These are phyloP conservation scores for Ramaria rubella DNA, from an alignment of 768 basidiomycete genomes.

Conservation along the genomic window DNA sequence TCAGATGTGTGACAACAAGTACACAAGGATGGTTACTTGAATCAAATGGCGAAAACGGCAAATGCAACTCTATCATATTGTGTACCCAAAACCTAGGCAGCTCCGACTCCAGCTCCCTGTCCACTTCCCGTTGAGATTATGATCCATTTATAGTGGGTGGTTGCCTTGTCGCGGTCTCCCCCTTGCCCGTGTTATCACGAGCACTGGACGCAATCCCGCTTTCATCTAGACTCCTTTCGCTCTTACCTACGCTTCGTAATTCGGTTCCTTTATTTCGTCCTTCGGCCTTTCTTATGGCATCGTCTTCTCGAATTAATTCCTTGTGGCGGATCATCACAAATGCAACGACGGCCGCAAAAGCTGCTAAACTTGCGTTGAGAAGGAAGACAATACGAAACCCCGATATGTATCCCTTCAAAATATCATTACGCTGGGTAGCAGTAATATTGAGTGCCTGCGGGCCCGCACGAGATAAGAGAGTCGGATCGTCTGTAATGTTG, in stretches of 20 bases:
- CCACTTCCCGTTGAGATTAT: too few relatives aligned
- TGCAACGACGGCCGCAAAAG: constrained; percentile 47
- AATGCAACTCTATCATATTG: too few relatives aligned
- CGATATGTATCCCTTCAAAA: constrained; percentile 46
- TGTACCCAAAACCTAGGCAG: too few relatives aligned
- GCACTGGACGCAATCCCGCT: too few relatives aligned
- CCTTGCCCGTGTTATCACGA: too few relatives aligned
- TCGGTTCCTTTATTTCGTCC: constrained; percentile 16
- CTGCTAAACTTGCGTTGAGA: constrained; percentile 50
- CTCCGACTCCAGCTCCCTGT: too few relatives aligned
- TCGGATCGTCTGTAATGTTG: constrained; percentile 44
- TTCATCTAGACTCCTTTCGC: too few relatives aligned
- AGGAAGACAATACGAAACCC: constrained; percentile 59
- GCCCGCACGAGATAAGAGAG: constrained; percentile 19
- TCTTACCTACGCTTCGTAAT: background rate
- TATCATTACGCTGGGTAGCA: constrained; percentile 27
- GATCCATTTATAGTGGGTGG: too few relatives aligned
- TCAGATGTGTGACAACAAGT: too few relatives aligned
- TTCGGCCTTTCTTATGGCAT: constrained; percentile 36
- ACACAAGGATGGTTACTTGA: too few relatives aligned
- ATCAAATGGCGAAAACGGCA: too few relatives aligned
- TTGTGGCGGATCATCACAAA: constrained; percentile 56
- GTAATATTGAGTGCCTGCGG: constrained; percentile 30
- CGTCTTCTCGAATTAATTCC: constrained; percentile 52
- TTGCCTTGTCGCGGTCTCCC: too few relatives aligned